Base-by-base conservation (phyloP, 2,329 filamentous ascomycete genomes). In the Canariomyces notabilis region DNA sequence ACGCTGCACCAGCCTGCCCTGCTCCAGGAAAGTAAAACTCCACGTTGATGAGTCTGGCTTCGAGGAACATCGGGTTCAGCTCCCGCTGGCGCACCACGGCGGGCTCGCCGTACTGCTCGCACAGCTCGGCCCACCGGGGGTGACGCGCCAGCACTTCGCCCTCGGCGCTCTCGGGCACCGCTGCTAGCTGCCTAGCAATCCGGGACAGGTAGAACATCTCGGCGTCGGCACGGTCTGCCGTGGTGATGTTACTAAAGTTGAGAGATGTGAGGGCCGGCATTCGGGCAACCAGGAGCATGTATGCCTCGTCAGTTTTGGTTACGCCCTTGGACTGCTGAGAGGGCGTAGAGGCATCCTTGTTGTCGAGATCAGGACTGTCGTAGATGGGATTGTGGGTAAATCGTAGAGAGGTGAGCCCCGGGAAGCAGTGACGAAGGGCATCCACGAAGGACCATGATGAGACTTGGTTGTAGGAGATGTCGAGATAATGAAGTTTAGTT, bases 131-230 rank as follows among this genome's bases (percentile, higher is more conserved):
- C 62, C 87, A 97, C 4, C 89, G 76, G 6, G 81, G 83, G 64
- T 97, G 89, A 3, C 70, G 66, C 0, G 63, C 66, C 3, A 86
- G 62, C 0, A 95, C 75, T 1, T 69, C 67, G 1, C 65, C 66
- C 54, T 83, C 69, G 36, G 74, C 76, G 2, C 71, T 65, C 46
- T 79, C 73, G 0, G 79, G 69, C 0, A 80, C 76, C 3, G 74
- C 69, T 1, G 81, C 76, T 32, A 96, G 71, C 61, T 93, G 87
- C 52, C 82, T 82, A 9, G 79, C 86, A 48, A 96, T 93, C 44
- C 86, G 79, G 1, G 84, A 87, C 9, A 97, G 79, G 64, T 98
- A 98, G 64, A 95, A 98, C 59, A 91, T 83, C 58, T 97, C 93
- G 4, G 89, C 89, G 59, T 97, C 93, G 44, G 80, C 75, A 15